Evolutionary conservation across 176 grass and related monocot species (phyloP).

Genomic region (Carex myosuroides): DNA sequence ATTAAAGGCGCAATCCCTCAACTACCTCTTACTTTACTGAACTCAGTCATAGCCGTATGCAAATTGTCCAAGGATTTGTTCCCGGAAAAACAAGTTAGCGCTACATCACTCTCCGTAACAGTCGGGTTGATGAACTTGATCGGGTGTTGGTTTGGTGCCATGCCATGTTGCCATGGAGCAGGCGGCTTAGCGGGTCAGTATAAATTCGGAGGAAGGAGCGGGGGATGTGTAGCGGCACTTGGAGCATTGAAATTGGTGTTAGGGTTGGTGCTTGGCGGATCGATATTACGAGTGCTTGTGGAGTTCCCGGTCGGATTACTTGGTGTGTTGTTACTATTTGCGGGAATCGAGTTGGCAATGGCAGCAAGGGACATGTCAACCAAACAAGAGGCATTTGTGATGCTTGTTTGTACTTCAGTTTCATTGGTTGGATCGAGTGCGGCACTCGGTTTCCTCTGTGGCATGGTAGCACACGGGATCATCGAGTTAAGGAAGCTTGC

Average conservation of each 20-base stretch:
- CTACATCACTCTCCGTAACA: slow-evolving; percentile 74
- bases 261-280: slow-evolving; percentile 50
- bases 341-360: slow-evolving; percentile 59
- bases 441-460: slow-evolving; percentile 66
- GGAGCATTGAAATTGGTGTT: slow-evolving; percentile 59
- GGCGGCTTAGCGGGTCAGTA: slow-evolving; percentile 85
- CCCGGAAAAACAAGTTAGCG: slow-evolving; percentile 36
- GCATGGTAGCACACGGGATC: slow-evolving; percentile 43
- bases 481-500: slow-evolving; percentile 38
- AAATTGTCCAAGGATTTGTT: slow-evolving; percentile 80
- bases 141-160: slow-evolving; percentile 90
- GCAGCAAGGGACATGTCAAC: slow-evolving; percentile 74
- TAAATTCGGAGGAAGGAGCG: slow-evolving; percentile 63
- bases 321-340: slow-evolving; percentile 58
- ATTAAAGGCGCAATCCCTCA: slow-evolving; percentile 71
- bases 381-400: slow-evolving; percentile 67
- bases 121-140: slow-evolving; percentile 84
- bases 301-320: slow-evolving; percentile 64
- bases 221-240: slow-evolving; percentile 60
- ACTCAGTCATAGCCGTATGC: slow-evolving; percentile 82
- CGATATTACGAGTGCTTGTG: slow-evolving; percentile 52
- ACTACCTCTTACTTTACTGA: slow-evolving; percentile 75
- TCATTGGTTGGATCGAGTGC: slow-evolving; percentile 76
- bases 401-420: slow-evolving; percentile 67
- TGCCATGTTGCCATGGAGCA: slow-evolving; percentile 89